Conservation (phyloP, 129 eudicot genomes). For the Flaveria trinervia region DNA sequence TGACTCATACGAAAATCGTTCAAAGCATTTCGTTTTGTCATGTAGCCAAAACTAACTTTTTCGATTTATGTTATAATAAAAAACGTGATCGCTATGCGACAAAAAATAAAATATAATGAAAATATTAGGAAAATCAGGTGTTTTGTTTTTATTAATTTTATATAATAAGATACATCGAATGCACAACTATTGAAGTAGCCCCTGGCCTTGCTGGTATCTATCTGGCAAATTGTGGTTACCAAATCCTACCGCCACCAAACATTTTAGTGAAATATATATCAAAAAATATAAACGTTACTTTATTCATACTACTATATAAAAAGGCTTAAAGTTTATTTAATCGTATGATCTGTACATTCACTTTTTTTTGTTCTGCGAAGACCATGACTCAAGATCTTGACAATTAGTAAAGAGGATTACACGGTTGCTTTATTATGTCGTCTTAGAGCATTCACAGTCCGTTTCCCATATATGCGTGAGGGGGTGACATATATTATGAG, state of each 20-base stretch:
- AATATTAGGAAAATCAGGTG: neutral
- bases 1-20: no score
- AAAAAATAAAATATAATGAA: neutral
- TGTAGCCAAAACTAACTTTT: neutral
- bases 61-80: neutral
- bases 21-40: neutral
- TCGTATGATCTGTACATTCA: no score
- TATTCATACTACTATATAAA: neutral
- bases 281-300: neutral
- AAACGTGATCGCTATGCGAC: conserved; percentile 2
- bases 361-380: no score
- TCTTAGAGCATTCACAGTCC: no score
- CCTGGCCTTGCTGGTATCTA: neutral
- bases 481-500: no score
- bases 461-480: no score
- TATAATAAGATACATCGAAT: neutral
- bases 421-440: no score
- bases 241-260: conserved; percentile 9
- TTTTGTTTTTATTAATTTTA: neutral
- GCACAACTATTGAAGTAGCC: neutral
- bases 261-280: neutral
- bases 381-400: no score
- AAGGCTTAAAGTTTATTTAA: neutral
- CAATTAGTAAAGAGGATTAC: no score
- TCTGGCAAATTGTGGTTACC: conserved; percentile 15